These are phyloP conservation scores for Puccinia horiana DNA, from an alignment of 1,284 basidiomycete species.

Conservation along the genomic window DNA sequence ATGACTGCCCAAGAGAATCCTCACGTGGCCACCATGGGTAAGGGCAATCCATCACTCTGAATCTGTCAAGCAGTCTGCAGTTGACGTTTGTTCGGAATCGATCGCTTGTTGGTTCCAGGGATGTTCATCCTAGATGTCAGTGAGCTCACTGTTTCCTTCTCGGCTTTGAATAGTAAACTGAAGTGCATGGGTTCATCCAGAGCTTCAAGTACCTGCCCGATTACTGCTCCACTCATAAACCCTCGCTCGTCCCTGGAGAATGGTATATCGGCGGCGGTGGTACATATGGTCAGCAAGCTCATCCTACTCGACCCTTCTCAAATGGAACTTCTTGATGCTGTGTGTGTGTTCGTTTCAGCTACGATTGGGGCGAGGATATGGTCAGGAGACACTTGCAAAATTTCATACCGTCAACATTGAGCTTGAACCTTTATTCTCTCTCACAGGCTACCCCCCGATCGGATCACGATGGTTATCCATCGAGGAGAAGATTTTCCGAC, in stretches of 20 bases:
- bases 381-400: conserved; percentile 7
- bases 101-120: not conserved
- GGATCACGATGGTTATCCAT: conserved; percentile 41
- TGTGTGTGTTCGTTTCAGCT: not conserved
- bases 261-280: conserved; percentile 48
- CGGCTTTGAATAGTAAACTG: not conserved
- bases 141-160: not conserved
- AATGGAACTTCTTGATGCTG: not conserved
- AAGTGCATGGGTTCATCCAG: conserved; percentile 6
- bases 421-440: not conserved
- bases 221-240: conserved; percentile 27
- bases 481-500: conserved; percentile 19
- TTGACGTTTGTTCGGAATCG: not conserved
- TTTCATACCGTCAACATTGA: not conserved
- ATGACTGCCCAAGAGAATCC: not conserved
- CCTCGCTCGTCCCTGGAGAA: conserved; percentile 25
- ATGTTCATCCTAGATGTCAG: conserved; percentile 36
- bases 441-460: conserved; percentile 23
- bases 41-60: no score
- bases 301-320: not conserved
- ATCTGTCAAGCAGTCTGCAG: not conserved
- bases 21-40: not conserved
- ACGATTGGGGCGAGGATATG: conserved; percentile 46
- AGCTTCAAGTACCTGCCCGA: conserved; percentile 29
- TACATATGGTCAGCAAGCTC: conserved; percentile 33